These are phyloP conservation scores for Alternaria hordeiaustralica DNA, from an alignment of 2,329 filamentous ascomycete species.

Conservation along the genomic window DNA sequence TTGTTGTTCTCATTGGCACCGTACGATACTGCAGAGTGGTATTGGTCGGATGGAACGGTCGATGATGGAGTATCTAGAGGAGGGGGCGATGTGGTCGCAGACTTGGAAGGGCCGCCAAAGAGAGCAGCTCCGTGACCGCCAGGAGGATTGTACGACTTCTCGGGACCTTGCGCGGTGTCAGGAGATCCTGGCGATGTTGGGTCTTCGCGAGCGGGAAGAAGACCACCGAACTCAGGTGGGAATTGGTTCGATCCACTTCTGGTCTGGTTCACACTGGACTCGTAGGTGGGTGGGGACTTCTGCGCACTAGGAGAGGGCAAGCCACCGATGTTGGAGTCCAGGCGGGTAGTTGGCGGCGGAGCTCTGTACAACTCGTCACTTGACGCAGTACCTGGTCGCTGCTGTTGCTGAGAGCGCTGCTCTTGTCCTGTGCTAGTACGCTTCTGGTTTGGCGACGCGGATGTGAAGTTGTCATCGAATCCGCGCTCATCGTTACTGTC, in stretches of 20 bases:
- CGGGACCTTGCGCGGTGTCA: constrained; percentile 45
- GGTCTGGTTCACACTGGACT: constrained; percentile 51
- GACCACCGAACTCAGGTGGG: constrained; percentile 61
- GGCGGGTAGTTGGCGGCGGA: constrained; percentile 43
- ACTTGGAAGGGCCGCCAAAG: constrained; percentile 48
- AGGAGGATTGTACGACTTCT: constrained; percentile 46
- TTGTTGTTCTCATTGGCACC: constrained; percentile 44
- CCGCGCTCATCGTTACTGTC: constrained; percentile 72
- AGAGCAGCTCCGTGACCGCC: constrained; percentile 50
- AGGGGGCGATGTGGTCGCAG: constrained; percentile 47
- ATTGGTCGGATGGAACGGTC: constrained; percentile 51
- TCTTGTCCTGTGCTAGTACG: constrained; percentile 34
- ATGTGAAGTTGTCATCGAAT: constrained; percentile 92
- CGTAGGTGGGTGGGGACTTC: constrained; percentile 64
- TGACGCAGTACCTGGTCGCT: constrained; percentile 36
- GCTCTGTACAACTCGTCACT: constrained; percentile 41
- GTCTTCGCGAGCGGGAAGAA: constrained; percentile 63
- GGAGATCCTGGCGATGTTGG: constrained; percentile 53
- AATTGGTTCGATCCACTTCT: constrained; percentile 55
- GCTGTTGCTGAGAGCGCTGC: constrained; percentile 33
- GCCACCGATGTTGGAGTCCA: constrained; percentile 45
- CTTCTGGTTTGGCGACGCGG: constrained; percentile 57
- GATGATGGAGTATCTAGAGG: constrained; percentile 49
- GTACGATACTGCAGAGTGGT: constrained; percentile 51
- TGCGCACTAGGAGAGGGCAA: constrained; percentile 63